A percentile compares a stretch with the other conserved stretches of the same genome.
These are phyloP conservation scores for Corynespora cassiicola DNA, from an alignment of 2,329 filamentous ascomycete species.

Conservation along the genomic window DNA sequence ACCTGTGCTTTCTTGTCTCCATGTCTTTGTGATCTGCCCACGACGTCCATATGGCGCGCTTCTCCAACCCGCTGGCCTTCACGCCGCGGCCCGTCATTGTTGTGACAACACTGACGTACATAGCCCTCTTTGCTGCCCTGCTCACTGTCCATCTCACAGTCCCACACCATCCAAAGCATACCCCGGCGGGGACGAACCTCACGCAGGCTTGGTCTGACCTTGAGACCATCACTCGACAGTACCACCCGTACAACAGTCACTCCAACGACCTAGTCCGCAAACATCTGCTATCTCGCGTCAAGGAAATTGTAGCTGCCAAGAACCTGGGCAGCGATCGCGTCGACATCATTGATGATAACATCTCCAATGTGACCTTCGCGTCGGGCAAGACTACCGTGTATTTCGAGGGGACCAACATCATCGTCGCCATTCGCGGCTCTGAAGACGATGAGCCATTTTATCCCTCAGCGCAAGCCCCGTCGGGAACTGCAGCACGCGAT, in stretches of 20 bases:
- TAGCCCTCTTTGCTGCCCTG: conserved; percentile 76
- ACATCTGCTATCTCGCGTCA: conserved; percentile 76
- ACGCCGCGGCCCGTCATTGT: conserved; percentile 81
- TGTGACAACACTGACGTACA: conserved; percentile 77
- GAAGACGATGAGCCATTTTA: conserved; percentile 79
- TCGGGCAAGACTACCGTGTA: conserved; percentile 67
- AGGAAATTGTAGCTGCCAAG: conserved; percentile 72
- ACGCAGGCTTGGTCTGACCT: conserved; percentile 88
- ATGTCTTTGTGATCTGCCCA: conserved; percentile 3
- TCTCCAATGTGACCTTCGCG: conserved; percentile 78
- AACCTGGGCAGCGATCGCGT: conserved; percentile 47
- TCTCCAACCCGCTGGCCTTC: conserved; percentile 69
- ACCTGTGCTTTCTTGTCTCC: conserved; percentile 10
- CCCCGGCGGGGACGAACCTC: conserved; percentile 73
- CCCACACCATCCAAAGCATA: conserved; percentile 66
- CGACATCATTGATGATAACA: conserved; percentile 78
- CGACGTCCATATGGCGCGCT: conserved; percentile 35
- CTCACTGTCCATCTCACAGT: conserved; percentile 79
- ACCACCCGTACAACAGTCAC: conserved; percentile 88
- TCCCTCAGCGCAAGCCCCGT: conserved; percentile 55
- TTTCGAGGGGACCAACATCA: conserved; percentile 91
- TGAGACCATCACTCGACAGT: conserved; percentile 73
- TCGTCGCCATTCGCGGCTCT: conserved; percentile 86
- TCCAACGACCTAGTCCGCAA: conserved; percentile 80
- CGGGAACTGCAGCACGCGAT: conserved; percentile 36